phyloP scores from a whole-genome alignment of 1,284 basidiomycete species.

The Prillingera fragicola region DNA sequence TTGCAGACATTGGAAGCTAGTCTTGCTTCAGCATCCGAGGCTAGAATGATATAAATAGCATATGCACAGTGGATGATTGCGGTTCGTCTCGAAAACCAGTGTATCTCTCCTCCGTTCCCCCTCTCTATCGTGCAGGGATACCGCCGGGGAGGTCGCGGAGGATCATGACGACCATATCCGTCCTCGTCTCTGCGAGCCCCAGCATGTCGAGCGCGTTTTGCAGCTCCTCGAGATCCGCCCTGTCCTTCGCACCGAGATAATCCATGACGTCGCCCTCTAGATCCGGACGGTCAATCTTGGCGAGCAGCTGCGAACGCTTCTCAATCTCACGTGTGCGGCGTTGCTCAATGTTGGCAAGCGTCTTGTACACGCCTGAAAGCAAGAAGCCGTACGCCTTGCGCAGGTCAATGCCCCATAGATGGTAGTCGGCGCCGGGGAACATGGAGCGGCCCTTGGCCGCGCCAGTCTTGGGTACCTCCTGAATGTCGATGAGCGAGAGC shows the following conservation, averaged over 20 bases:
- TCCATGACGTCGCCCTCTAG: slow-evolving; percentile 58
- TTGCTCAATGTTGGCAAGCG: slow-evolving; percentile 71
- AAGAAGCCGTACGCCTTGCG: slow-evolving; percentile 71
- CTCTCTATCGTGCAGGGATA: slow-evolving; percentile 6
- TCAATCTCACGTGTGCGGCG: slow-evolving; percentile 67
- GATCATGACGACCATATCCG: slow-evolving; percentile 78
- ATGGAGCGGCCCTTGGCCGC: slow-evolving; percentile 68
- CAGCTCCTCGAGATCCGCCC: slow-evolving; percentile 42
- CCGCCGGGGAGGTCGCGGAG: slow-evolving; percentile 63
- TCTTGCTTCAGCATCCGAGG: too few species aligned
- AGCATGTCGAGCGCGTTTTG: slow-evolving; percentile 61
- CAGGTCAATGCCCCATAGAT: slow-evolving; percentile 82
- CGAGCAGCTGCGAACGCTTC: slow-evolving; percentile 60
- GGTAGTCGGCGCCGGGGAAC: slow-evolving; percentile 33
- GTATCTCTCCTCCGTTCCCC: too few species aligned
- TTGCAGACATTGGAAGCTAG: too few species aligned
- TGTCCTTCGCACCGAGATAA: slow-evolving; percentile 41
- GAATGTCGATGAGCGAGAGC: slow-evolving; percentile 75
- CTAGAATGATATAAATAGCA: too few species aligned
- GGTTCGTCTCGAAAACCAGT: too few species aligned
- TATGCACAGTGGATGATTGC: too few species aligned
- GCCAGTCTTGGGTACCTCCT: slow-evolving; percentile 76
- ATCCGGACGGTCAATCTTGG: slow-evolving; percentile 72
- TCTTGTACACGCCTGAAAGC: slow-evolving; percentile 74
- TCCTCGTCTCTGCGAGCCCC: slow-evolving; percentile 67